Evolutionary conservation across 2,329 filamentous ascomycete genomes (phyloP), one percentile per base, ranked within the genome.

Genomic region (Didymella keratinophila): DNA sequence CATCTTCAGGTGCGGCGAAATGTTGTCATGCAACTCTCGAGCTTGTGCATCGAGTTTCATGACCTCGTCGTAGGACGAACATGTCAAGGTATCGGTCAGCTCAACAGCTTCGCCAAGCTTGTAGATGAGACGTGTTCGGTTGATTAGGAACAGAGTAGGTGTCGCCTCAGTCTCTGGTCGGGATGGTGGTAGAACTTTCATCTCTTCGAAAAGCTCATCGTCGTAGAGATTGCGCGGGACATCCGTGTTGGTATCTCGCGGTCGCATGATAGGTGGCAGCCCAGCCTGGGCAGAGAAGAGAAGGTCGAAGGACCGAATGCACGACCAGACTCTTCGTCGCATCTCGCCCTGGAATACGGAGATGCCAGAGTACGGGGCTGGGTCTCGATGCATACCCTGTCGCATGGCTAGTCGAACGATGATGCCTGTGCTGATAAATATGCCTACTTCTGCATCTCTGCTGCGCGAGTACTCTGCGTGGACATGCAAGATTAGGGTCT

Each of bases 1-100:
- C 65, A 96, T 82, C 66, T 87, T 89, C 30, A 98, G 81, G 74
- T 96, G 90, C 2, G 91, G 89, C 1, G 95, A 92, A 48, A 96
- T 84, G 55, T 89, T 85, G 32, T 89, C 82, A 23, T 83, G 80
- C 25, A 84, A 78, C 58, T 85, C 83, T 41, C 85, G 81, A 50
- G 88, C 78, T 54, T 85, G 79, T 9, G 79, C 77, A 70, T 89
- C 86, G 37, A 87, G 78, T 57, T 85, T 85, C 79, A 88, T 84
- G 21, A 86, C 80, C 39, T 85, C 83, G 23, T 88, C 86, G 65
- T 89, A 88, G 0, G 84, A 80, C 10, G 81, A 87, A 80, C 67
- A 92, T 70, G 69, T 86, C 81, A 76, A 81, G 77, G 76, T 92
- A 84, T 71, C 88, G 79, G 65, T 85, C 79, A 67, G 82, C 67